These are phyloP conservation scores for Entoloma clypeatum DNA, from an alignment of 1,284 basidiomycete genomes.

Conservation along the genomic window DNA sequence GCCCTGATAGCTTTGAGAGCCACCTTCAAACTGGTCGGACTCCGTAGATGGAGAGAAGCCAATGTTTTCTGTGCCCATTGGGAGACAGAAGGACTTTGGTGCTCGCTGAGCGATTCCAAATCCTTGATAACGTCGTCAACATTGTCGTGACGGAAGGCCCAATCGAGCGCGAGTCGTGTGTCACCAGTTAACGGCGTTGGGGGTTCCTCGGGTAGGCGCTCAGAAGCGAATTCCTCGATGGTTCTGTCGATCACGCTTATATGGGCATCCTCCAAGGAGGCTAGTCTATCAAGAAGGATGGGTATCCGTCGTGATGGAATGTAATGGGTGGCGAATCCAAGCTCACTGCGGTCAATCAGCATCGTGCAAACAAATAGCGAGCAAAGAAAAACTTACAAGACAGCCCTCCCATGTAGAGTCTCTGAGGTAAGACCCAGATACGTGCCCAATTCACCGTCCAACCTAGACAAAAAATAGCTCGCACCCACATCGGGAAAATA, in stretches of 20 bases:
- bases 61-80: conserved; percentile 77
- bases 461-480: conserved; percentile 82
- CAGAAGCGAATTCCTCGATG: conserved; percentile 66
- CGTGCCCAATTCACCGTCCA: conserved; percentile 91
- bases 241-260: conserved; percentile 42
- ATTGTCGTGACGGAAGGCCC: conserved; percentile 65
- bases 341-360: conserved; percentile 51
- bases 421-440: conserved; percentile 92
- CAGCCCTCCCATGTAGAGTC: conserved; percentile 69
- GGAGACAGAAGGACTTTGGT: conserved; percentile 44
- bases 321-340: conserved; percentile 90
- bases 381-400: conserved; percentile 64
- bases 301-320: conserved; percentile 75
- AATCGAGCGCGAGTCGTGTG: conserved; percentile 73
- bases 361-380: conserved; percentile 8
- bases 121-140: conserved; percentile 70
- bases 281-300: conserved; percentile 59
- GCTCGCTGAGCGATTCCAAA: conserved; percentile 45
- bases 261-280: conserved; percentile 55
- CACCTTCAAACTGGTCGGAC: conserved; percentile 89
- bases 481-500: conserved; percentile 91
- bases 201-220: conserved; percentile 56
- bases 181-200: conserved; percentile 56
- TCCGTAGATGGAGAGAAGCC: conserved; percentile 61
- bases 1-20: conserved; percentile 74